phyloP scores from a whole-genome alignment of 2,329 filamentous ascomycete genomes.

The Penicillium fuscoglaucum region DNA sequence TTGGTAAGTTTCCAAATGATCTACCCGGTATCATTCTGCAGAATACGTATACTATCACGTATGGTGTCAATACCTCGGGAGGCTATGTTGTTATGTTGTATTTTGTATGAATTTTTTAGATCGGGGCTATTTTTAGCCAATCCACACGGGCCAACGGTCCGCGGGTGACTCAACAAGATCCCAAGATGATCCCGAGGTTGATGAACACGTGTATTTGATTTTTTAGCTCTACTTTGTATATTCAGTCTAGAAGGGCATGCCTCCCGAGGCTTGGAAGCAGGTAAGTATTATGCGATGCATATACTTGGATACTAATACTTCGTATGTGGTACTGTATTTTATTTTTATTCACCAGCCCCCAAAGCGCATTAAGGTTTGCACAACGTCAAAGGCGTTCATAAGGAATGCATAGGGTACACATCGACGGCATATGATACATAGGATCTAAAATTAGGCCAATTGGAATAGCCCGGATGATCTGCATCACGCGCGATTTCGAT shows the following conservation, averaged over 20 bases:
- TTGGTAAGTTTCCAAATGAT: too few species aligned
- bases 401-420: not conserved
- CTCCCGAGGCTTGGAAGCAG: too few species aligned
- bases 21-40: not conserved
- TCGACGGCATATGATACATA: not conserved
- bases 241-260: not conserved
- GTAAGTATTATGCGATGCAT: too few species aligned
- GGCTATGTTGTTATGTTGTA: too few species aligned
- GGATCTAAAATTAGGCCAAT: not conserved
- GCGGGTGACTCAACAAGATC: not conserved
- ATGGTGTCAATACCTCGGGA: not conserved
- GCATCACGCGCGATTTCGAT: not conserved
- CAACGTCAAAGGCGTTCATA: not conserved
- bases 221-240: not conserved
- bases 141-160: not conserved
- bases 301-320: too few species aligned
- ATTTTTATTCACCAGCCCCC: not conserved
- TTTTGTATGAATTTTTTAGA: too few species aligned
- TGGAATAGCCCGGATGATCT: not conserved
- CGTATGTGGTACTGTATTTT: not conserved
- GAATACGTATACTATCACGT: not conserved
- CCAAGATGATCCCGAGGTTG: not conserved
- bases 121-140: not conserved
- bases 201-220: not conserved
- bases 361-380: not conserved